Evolutionary conservation across 2,329 filamentous ascomycete genomes (phyloP), one percentile per base, ranked within the genome.

Genomic region (Furcasterigmium sp.): DNA sequence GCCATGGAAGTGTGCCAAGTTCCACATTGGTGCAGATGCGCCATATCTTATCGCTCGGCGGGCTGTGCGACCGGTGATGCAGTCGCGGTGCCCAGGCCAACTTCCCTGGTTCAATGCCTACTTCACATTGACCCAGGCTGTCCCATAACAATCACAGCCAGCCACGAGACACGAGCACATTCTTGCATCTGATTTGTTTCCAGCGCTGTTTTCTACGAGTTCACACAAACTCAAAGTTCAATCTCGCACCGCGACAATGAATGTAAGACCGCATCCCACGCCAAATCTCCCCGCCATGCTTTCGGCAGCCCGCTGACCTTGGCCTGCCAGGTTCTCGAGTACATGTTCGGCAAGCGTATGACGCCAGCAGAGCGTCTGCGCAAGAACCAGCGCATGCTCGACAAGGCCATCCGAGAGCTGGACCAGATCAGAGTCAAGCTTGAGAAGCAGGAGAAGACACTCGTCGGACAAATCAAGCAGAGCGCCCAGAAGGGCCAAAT

Each of bases 311-410:
- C n/a, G 50, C 47, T 52, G 50, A 52, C 47, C 39, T 14, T 36
- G n/a, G 42, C 34, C 37, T 14, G 21, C n/a, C 56, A 96, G 88
- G 88, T 97, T 62, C 80, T 98, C 49, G 93, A 98, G 80, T 98
- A 93, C 91, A 91, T 91, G 30, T 98, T 98, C 62, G 93, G 93
- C 54, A 97, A 96, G 80, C 93, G 93, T 68, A 94, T 97, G 80
- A 98, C 93, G 75, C 91, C 93, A 4, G 89, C 90, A 19, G 87
- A 93, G 76, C 85, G 87, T 64, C 75, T 91, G 64, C 84, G 87
- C 65, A 91, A 91, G 75, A 95, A 98, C 67, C 93, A 97, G 70
- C 82, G 93, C 56, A 90, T 93, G 54, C 83, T 98, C 51, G 93
- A 98, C 68, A 95, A 96, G 73, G 95, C 93, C 10, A 93, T 97